Base-by-base conservation (phyloP, 1,284 basidiomycete genomes). In the Pseudozyma pruni region DNA sequence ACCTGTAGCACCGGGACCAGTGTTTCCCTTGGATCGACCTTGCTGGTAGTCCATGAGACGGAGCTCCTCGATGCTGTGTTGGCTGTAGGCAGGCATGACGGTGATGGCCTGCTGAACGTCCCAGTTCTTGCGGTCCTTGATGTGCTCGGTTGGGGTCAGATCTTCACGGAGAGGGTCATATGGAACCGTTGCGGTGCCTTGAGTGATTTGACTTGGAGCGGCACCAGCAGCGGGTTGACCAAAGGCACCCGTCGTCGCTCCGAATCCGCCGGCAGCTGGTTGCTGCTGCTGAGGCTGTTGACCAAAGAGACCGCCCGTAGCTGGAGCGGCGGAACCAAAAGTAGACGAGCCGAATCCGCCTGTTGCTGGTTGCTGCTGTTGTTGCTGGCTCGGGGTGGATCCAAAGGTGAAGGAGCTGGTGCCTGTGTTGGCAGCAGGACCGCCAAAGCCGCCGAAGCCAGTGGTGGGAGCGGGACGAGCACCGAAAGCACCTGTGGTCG, bases 31-130 rank as follows among this genome's bases (percentile, higher is more conserved):
- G 22, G 50, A 56, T 25, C 75, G 53, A 9, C 75, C 75, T 44
- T 77, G 75, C 46, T 71, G 73, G 41, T 75, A 75, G 62, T 78
- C 75, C 64, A 74, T 73, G 25, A 75, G 66, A 25, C 75, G 64
- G 20, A 78, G 74, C 56, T 78, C 75, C 39, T 78, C 75, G 17
- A 70, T 50, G 63, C 75, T 77, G 61, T 74, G 46, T 33, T 50
- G 67, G 29, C 54, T 49, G 52, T 77, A 77, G 13, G 73, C 75
- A 10, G 75, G 75, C 73, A 77, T 77, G 32, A 70, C 74, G 25
- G 51, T 67, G 57, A 77, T 64, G 31, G 75, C 64, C 48, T 77
- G 75, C 47, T 77, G 73, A 1, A 77, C 75, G n/a, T 77, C 75
- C 55, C 64, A 78, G 25, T 46, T 69, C 51, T 78, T 76, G 41